Evolutionary conservation across 2,329 filamentous ascomycete species (phyloP), one percentile per base, ranked within the genome.

Genomic region (Trichophyton mentagrophytes): DNA sequence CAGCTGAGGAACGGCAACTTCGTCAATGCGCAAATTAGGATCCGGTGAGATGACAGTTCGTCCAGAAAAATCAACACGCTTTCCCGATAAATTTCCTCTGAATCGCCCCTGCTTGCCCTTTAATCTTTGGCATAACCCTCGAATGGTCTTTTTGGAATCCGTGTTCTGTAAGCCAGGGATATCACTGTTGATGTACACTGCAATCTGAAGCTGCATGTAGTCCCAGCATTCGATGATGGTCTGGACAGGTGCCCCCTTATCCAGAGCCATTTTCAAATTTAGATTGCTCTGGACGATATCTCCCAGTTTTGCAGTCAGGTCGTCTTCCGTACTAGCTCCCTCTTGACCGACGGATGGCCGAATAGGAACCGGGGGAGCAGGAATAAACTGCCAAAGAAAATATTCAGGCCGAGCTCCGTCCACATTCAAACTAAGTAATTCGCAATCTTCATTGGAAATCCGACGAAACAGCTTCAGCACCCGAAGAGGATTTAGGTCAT

Each of bases 181-280:
- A 67, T 96, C 91, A 65, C 91, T 96, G 77, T 99, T 97, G 72
- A 99, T 92, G 72, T 99, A 97, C 81, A 97, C 90, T 63, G 92
- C 93, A 63, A 97, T 88, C 69, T 97, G 91, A 7, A 96, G 81
- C 70, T 97, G 92, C 63, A 99, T 78, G 69, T 92, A 97, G 70
- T 99, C 93, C 93, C 93, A 99, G 68, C 96, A 90, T 71, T 99
- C 93, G 85, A 97, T 95, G 61, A 97, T 88, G 0, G 89, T 95
- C 65, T 88, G 84, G 1, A 99, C 82, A 0, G 90, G 85, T 13
- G 91, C 88, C 8, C 92, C 92, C 66, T 90, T 90, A 63, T 87
- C 81, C 15, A 97, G 74, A 0, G 90, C 89, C 22, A 89, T 87
- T 57, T 88, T 85, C 64, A 99, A 89, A 67, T 95, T 84, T 60